A percentile compares a stretch with the other conserved stretches of the same genome.
Conservation (phyloP, 2,329 filamentous ascomycete species). For the Colletotrichum costaricense region DNA sequence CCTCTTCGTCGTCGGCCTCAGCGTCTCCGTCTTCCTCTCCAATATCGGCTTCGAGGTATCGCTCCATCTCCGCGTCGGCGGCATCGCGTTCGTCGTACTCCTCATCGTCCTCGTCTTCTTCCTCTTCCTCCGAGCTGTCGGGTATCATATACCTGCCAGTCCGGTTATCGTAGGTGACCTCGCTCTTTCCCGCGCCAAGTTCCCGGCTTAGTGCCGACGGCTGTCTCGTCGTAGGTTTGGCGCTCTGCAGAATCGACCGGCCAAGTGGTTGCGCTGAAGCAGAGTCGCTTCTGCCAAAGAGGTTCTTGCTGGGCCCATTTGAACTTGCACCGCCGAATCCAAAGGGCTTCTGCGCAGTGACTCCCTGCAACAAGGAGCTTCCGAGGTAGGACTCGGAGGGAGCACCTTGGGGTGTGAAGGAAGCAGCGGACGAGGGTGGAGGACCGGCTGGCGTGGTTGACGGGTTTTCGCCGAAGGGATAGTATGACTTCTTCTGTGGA, state of each 20-base stretch:
- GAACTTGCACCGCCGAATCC: constrained; percentile 50
- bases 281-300: constrained; percentile 51
- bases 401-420: constrained; percentile 67
- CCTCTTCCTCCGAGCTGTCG: constrained; percentile 47
- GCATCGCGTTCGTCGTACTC: constrained; percentile 44
- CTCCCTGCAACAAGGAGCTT: constrained; percentile 63
- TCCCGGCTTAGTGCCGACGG: constrained; percentile 65
- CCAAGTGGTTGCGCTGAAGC: constrained; percentile 58
- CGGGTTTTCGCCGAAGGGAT: constrained; percentile 56
- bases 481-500: constrained; percentile 39
- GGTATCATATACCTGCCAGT: constrained; percentile 39
- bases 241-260: constrained; percentile 56
- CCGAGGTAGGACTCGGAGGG: constrained; percentile 66
- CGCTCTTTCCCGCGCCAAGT: constrained; percentile 41
- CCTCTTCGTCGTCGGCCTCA: constrained; percentile 52
- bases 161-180: constrained; percentile 33
- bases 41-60: constrained; percentile 49
- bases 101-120: constrained; percentile 42
- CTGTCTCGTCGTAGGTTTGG: constrained; percentile 45
- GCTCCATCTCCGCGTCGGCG: constrained; percentile 49
- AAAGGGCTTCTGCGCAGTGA: constrained; percentile 51
- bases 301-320: constrained; percentile 46
- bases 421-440: constrained; percentile 63
- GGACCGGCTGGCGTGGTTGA: constrained; percentile 65
- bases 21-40: constrained; percentile 47